Evolutionary conservation across 495 filamentous ascomycete genomes (phyloP).

Genomic region (Tuber indicum): DNA sequence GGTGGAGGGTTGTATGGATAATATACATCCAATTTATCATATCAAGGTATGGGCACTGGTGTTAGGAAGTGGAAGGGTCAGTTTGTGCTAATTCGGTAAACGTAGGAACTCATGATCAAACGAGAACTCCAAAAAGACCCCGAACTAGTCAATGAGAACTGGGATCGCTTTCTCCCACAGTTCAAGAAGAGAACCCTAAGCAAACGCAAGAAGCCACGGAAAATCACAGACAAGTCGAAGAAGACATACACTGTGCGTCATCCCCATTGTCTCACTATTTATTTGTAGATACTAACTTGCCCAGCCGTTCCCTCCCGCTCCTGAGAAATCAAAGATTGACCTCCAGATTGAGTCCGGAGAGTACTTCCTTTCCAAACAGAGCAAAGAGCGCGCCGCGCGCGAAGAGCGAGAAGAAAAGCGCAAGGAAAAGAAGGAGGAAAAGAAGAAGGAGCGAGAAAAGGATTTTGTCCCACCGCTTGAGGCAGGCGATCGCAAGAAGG

Average conservation of each 20-base stretch:
- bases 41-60: constrained; percentile 57
- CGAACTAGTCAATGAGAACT: constrained; percentile 74
- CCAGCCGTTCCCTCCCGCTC: constrained; percentile 56
- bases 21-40: constrained; percentile 68
- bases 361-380: constrained; percentile 88
- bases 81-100: not conserved
- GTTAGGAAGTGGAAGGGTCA: not conserved
- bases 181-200: constrained; percentile 94
- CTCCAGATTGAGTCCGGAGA: constrained; percentile 96
- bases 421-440: constrained; percentile 78
- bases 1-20: constrained; percentile 93
- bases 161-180: constrained; percentile 93
- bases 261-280: constrained; percentile 54
- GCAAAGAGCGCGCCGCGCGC: constrained; percentile 73
- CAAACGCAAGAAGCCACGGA: constrained; percentile 73
- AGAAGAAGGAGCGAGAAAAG: constrained; percentile 73
- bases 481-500: constrained; percentile 49
- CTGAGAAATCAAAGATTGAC: constrained; percentile 95
- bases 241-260: constrained; percentile 66
- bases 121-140: constrained; percentile 95
- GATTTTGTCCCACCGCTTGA: constrained; percentile 84
- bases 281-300: constrained; percentile 43
- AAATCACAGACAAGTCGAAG: constrained; percentile 87
- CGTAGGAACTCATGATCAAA: constrained; percentile 89
- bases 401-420: constrained; percentile 74